Conservation (phyloP, 1,284 basidiomycete genomes). For the Xerocomus amazonicus region DNA sequence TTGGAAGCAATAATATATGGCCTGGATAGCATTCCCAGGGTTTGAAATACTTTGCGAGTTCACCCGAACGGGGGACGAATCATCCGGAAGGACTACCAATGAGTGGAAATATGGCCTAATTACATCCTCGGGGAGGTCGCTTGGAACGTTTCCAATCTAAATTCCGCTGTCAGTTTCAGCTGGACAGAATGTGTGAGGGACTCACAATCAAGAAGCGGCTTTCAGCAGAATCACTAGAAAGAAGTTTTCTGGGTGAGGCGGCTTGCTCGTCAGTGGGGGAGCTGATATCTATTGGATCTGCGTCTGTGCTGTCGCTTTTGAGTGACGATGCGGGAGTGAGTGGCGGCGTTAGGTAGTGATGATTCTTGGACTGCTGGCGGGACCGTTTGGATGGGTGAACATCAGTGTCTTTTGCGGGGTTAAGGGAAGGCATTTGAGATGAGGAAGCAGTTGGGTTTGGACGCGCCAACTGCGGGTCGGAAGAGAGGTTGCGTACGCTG, state of each 20-base stretch:
- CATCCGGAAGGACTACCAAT: slow-evolving; percentile 18
- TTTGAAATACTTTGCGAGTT: slow-evolving; percentile 9
- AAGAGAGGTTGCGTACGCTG: slow-evolving; percentile 26
- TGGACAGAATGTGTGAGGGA: slow-evolving; percentile 1
- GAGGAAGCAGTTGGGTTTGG: slow-evolving; percentile 19
- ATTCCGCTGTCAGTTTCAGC: slow-evolving; percentile 13
- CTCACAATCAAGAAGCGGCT: slow-evolving; percentile 47
- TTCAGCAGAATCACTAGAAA: slow-evolving; percentile 17
- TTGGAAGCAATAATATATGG: slow-evolving; percentile 49
- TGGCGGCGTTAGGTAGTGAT: slow-evolving; percentile 50
- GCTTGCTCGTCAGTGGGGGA: slow-evolving; percentile 9
- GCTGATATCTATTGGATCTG: slow-evolving; percentile 26
- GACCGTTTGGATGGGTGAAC: slow-evolving; percentile 18
- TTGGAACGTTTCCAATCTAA: slow-evolving; percentile 34
- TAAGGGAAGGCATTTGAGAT: slow-evolving; percentile 15
- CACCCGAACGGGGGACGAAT: slow-evolving; percentile 9
- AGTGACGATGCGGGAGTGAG: slow-evolving; percentile 53
- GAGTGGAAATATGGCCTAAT: slow-evolving; percentile 33
- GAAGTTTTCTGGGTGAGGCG: slow-evolving; percentile 6
- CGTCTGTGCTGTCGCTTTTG: slow-evolving; percentile 38
- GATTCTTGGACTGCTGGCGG: slow-evolving; percentile 29
- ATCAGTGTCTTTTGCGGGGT: slow-evolving; percentile 23
- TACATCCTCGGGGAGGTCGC: slow-evolving; percentile 34
- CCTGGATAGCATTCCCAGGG: slow-evolving; percentile 39
- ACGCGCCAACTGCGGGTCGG: slow-evolving; percentile 37